phyloP scores from a whole-genome alignment of 768 basidiomycete species.

The Sarcodon sp. region DNA sequence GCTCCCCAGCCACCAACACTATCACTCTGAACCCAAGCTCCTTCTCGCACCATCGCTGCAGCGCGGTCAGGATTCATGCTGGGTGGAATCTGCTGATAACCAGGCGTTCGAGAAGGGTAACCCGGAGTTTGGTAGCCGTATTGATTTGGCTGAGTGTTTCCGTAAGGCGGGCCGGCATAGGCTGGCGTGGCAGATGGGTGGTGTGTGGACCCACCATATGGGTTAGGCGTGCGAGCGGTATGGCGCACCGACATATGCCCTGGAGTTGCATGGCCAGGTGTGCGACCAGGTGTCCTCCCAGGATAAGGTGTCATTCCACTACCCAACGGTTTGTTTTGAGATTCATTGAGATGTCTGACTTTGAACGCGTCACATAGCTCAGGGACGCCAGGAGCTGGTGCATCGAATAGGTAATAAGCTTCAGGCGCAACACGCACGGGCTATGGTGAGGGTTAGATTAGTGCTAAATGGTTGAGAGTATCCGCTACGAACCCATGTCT shows the following conservation, averaged over 20 bases:
- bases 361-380: conserved; percentile 98
- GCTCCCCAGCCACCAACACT: conserved; percentile 25
- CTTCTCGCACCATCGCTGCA: conserved; percentile 30
- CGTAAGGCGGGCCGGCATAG: conserved; percentile 23
- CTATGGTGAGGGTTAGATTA: conserved; percentile 23
- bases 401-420: conserved; percentile 84
- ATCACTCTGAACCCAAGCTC: conserved; percentile 16
- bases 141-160: conserved; percentile 16
- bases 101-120: conserved; percentile 28
- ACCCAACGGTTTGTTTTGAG: conserved; percentile 37
- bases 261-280: conserved; percentile 45
- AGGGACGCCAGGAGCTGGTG: conserved; percentile 80
- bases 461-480: not conserved
- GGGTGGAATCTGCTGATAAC: conserved; percentile 29
- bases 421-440: conserved; percentile 80
- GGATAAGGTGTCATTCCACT: conserved; percentile 75
- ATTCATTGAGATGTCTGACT: conserved; percentile 72
- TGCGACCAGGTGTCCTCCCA: conserved; percentile 70
- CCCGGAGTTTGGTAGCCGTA: conserved; percentile 21
- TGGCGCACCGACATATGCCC: conserved; percentile 71
- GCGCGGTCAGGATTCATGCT: conserved; percentile 60
- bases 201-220: conserved; percentile 35
- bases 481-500: conserved; percentile 66
- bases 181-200: conserved; percentile 19
- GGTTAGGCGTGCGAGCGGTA: conserved; percentile 65